Conservation (phyloP, 1,284 basidiomycete genomes). For the Puccinia hordei region DNA sequence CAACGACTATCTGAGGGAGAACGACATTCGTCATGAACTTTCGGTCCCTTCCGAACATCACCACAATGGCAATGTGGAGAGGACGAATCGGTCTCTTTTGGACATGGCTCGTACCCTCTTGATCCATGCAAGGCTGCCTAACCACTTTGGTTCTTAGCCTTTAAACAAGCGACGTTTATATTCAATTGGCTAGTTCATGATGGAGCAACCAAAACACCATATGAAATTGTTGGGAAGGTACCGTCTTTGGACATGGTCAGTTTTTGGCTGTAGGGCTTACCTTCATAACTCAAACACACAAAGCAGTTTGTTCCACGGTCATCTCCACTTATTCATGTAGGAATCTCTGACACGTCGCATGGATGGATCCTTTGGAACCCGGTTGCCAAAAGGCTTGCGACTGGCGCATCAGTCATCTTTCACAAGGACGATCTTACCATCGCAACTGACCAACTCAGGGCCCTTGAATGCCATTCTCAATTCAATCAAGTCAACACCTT, state of each 20-base stretch:
- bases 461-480: not conserved
- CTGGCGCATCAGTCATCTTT: not conserved
- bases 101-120: too few relatives aligned
- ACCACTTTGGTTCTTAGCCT: not conserved
- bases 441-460: not conserved
- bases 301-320: not conserved
- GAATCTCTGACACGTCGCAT: not conserved
- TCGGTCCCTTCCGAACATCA: too few relatives aligned
- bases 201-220: not conserved
- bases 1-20: too few relatives aligned
- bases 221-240: too few relatives aligned
- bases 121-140: not conserved
- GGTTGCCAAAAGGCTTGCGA: not conserved
- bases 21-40: too few relatives aligned
- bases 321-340: not conserved
- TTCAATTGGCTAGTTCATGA: not conserved
- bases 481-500: not conserved
- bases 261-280: conserved; percentile 17
- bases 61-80: too few relatives aligned
- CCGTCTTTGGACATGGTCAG: not conserved
- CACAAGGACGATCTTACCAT: too few relatives aligned
- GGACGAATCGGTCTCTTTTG: too few relatives aligned
- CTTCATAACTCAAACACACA: not conserved
- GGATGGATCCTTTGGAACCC: not conserved
- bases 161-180: not conserved